Base-by-base conservation (phyloP, 164 flowering plant genomes). In the Liriodendron chinense region DNA sequence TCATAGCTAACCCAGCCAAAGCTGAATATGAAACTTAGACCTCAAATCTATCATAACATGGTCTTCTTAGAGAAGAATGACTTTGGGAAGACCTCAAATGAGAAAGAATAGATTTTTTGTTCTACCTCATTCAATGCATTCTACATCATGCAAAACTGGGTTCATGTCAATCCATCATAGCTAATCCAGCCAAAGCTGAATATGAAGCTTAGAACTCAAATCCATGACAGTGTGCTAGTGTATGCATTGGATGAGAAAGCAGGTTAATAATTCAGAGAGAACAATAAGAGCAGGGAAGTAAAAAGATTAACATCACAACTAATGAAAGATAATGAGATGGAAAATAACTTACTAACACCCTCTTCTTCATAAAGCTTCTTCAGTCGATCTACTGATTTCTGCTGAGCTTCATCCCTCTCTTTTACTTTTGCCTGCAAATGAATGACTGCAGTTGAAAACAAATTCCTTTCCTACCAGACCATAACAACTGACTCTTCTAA, bases 361-460 rank as follows among this genome's bases (percentile, higher is more conserved):
- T 84, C 93, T 59, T 88, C 80, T 83, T 82, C 73, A 74, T 89
- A 92, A 21, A 70, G 78, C 80, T 89, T 72, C 78, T 79, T 89
- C 16, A 96, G 57, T 71, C 90, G 80, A 65, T 85, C 90, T 61
- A 78, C 69, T 9, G 88, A 81, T 79, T 81, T 78, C 56, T 87
- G 72, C 76, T 89, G 85, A 70, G 78, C 85, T 73, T 87, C 85
- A 53, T 87, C 86, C 79, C 80, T 14, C 10, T 82, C 91, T 79
- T 90, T 86, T 80, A 83, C 8, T 70, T 93, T 91, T 23, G 95
- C 97, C 98, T 96, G 82, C 74, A 80, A 62, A 62, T 59, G 1
- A 65, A 62, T 26, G 1, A 34, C 23, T 16, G 13, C 16, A 14
- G 70, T 25, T 26, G 13, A 67, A 67, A 5, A 26, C 26, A 18